Percentiles rank a stretch among this genome's conserved stretches.
These are phyloP conservation scores for Hyaloscypha hepaticicola DNA, from an alignment of 495 filamentous ascomycete species.

Conservation along the genomic window DNA sequence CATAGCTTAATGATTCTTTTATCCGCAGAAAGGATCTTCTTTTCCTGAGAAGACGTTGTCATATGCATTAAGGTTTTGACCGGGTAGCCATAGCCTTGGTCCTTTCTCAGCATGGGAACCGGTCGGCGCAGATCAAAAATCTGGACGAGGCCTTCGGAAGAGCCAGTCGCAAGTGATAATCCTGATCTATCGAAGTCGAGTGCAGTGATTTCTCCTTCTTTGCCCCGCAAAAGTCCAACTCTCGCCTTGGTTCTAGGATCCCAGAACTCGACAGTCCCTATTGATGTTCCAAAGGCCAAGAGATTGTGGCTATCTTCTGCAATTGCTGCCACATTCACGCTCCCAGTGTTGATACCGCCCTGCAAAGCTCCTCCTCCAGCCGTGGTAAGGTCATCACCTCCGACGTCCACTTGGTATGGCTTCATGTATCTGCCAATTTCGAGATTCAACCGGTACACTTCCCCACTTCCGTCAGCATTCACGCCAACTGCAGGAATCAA, in stretches of 20 bases:
- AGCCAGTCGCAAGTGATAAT: slow-evolving; percentile 83
- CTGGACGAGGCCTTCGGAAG: slow-evolving; percentile 82
- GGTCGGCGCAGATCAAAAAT: slow-evolving; percentile 93
- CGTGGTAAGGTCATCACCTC: slow-evolving; percentile 70
- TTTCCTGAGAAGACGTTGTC: slow-evolving; percentile 70
- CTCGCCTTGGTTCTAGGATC: slow-evolving; percentile 80
- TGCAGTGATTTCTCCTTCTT: slow-evolving; percentile 77
- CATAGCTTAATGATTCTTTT: slow-evolving; percentile 97
- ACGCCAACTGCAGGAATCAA: slow-evolving; percentile 86
- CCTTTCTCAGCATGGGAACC: slow-evolving; percentile 79
- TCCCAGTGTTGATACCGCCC: slow-evolving; percentile 75
- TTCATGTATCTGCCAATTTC: slow-evolving; percentile 90
- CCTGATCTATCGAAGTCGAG: slow-evolving; percentile 85
- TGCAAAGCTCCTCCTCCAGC: slow-evolving; percentile 68
- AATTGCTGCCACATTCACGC: slow-evolving; percentile 86
- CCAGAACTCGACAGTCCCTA: slow-evolving; percentile 97
- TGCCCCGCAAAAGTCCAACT: slow-evolving; percentile 68
- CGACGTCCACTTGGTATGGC: slow-evolving; percentile 74
- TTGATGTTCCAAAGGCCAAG: slow-evolving; percentile 89
- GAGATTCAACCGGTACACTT: slow-evolving; percentile 90
- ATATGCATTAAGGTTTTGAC: slow-evolving; percentile 89
- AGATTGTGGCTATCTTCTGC: slow-evolving; percentile 90
- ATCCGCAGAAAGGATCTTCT: slow-evolving; percentile 88
- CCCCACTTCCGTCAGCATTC: slow-evolving; percentile 77
- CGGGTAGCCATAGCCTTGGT: slow-evolving; percentile 94